Conservation (phyloP, 2,329 filamentous ascomycete genomes). For the Pestalotiopsis sp. region DNA sequence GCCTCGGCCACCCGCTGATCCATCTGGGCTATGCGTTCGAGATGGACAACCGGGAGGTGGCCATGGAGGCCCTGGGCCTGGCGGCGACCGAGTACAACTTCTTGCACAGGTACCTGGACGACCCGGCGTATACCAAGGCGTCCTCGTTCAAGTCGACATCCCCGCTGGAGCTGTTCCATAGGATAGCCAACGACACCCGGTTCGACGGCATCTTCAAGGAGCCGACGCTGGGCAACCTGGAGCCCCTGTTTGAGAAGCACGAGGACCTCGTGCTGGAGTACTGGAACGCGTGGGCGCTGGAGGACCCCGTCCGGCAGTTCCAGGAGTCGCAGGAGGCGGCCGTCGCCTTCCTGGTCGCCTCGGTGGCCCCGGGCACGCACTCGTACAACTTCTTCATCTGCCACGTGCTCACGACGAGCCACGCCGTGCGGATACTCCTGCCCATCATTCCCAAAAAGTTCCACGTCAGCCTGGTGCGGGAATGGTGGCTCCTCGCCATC, state of each 20-base stretch:
- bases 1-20: slow-evolving; percentile 89
- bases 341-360: slow-evolving; percentile 64
- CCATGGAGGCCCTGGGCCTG: slow-evolving; percentile 83
- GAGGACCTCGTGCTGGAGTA: slow-evolving; percentile 78
- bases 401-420: slow-evolving; percentile 81
- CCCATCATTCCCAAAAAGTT: slow-evolving; percentile 74
- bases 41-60: slow-evolving; percentile 80
- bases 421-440: slow-evolving; percentile 85
- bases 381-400: slow-evolving; percentile 83
- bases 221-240: slow-evolving; percentile 65
- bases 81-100: slow-evolving; percentile 61
- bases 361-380: slow-evolving; percentile 58
- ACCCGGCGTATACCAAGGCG: slow-evolving; percentile 69
- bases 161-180: slow-evolving; percentile 71
- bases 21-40: slow-evolving; percentile 95
- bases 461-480: slow-evolving; percentile 73
- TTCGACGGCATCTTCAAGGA: slow-evolving; percentile 69
- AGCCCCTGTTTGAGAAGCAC: slow-evolving; percentile 67
- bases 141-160: slow-evolving; percentile 63
- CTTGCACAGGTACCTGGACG: slow-evolving; percentile 71
- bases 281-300: slow-evolving; percentile 85
- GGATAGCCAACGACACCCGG: slow-evolving; percentile 68
- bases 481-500: slow-evolving; percentile 89
- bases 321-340: slow-evolving; percentile 68
- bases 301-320: slow-evolving; percentile 74